Evolutionary conservation across 768 basidiomycete species (phyloP).

Genomic region (Pleurotus giganteus): DNA sequence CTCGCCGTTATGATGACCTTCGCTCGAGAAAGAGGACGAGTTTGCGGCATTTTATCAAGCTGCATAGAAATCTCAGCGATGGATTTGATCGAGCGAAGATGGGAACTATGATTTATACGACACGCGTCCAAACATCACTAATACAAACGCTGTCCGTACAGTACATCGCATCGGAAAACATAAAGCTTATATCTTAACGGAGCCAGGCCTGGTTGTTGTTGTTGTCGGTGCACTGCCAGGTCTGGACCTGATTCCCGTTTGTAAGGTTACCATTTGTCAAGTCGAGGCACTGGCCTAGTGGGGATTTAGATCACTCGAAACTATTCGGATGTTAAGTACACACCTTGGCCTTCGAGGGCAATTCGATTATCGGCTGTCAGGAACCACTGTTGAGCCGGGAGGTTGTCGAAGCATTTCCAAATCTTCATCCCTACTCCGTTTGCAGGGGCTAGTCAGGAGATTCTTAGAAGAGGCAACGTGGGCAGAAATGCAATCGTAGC

Average conservation of each 20-base stretch:
- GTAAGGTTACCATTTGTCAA: neutral
- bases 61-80: too few species aligned
- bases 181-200: too few species aligned
- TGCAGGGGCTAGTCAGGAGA: neutral
- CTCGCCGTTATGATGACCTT: constrained; percentile 15
- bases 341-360: constrained; percentile 15
- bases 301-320: neutral
- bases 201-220: constrained; percentile 12
- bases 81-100: too few species aligned
- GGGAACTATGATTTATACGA: too few species aligned
- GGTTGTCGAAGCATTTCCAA: constrained; percentile 1
- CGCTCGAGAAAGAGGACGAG: constrained; percentile 21
- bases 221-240: neutral
- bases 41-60: constrained; percentile 29
- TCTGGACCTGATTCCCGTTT: neutral
- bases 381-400: constrained; percentile 5
- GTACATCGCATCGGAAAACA: too few species aligned
- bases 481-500: neutral
- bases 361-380: neutral
- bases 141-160: too few species aligned
- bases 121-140: too few species aligned
- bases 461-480: neutral
- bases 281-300: constrained; percentile 1
- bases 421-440: constrained; percentile 5
- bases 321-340: constrained; percentile 2